These are phyloP conservation scores for Cyclocybe cylindracea DNA, from an alignment of 768 basidiomycete genomes.

Conservation along the genomic window DNA sequence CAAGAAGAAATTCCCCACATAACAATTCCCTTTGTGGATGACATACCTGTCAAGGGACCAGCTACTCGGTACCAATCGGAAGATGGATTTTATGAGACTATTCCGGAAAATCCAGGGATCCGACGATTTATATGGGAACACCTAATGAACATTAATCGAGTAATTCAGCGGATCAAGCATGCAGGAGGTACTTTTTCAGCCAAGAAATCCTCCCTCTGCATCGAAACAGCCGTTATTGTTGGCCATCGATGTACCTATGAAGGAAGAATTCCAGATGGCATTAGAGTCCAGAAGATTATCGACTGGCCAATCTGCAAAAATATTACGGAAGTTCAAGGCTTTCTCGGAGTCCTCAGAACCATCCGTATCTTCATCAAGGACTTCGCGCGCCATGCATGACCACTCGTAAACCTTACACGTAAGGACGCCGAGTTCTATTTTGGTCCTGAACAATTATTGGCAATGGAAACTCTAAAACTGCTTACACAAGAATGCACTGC, in stretches of 20 bases:
- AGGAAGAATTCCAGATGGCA: constrained; percentile 26
- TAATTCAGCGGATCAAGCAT: constrained; percentile 27
- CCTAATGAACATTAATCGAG: constrained; percentile 25
- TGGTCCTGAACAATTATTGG: neutral
- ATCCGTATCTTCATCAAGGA: constrained; percentile 24
- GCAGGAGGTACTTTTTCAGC: constrained; percentile 10
- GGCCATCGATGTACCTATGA: constrained; percentile 6
- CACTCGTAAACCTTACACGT: constrained; percentile 17
- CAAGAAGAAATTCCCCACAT: constrained; percentile 20
- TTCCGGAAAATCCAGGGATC: constrained; percentile 33
- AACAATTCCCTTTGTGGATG: constrained; percentile 22
- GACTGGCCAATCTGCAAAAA: constrained; percentile 23
- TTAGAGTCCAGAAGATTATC: constrained; percentile 12
- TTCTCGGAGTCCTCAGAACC: constrained; percentile 27
- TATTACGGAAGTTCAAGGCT: constrained; percentile 20
- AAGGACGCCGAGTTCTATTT: constrained; percentile 16
- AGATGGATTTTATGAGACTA: constrained; percentile 28
- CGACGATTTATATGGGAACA: constrained; percentile 39
- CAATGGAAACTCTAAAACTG: constrained; percentile 23
- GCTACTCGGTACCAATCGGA: constrained; percentile 24
- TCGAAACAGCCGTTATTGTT: constrained; percentile 3
- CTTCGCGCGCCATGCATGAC: constrained; percentile 17
- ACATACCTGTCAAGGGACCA: constrained; percentile 23
- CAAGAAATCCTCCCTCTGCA: constrained; percentile 4
- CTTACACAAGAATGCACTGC: constrained; percentile 24